phyloP scores from a whole-genome alignment of 163 green algal genomes.

The Volvox carteri region DNA sequence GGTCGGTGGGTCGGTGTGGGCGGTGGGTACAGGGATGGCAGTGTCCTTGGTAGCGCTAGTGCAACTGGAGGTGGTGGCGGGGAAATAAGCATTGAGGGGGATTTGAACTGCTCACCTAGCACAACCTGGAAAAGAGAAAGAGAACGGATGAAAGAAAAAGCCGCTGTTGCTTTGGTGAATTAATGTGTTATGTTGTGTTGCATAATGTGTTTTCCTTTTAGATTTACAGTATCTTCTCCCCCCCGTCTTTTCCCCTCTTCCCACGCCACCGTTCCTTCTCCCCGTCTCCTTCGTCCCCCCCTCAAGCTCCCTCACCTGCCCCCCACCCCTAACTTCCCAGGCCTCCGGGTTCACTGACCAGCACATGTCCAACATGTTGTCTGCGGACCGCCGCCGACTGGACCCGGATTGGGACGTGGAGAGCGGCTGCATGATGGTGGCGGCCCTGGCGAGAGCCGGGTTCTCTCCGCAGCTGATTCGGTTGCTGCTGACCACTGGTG shows the following conservation, averaged over 20 bases:
- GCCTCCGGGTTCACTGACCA: conserved; percentile 42
- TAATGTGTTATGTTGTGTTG: not conserved
- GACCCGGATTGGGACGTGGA: conserved; percentile 48
- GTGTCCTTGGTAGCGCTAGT: too few relatives aligned
- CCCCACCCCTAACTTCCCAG: conserved; percentile 6
- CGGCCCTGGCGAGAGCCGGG: conserved; percentile 21
- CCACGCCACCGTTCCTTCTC: not conserved
- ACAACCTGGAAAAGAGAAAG: too few relatives aligned
- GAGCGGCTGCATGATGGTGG: conserved; percentile 20
- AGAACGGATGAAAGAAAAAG: not conserved
- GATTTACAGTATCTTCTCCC: too few relatives aligned
- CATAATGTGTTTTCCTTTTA: too few relatives aligned
- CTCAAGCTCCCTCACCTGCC: not conserved
- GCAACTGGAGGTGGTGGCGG: too few relatives aligned
- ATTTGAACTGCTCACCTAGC: too few relatives aligned
- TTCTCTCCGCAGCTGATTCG: conserved; percentile 22
- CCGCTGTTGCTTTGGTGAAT: not conserved
- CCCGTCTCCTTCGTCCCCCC: not conserved
- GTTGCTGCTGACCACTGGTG: conserved; percentile 30
- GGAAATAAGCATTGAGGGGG: too few relatives aligned
- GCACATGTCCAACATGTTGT: conserved; percentile 28
- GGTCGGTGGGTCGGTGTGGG: not conserved
- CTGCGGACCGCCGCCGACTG: conserved; percentile 22
- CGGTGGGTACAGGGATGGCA: too few relatives aligned
- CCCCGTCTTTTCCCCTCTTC: not conserved